Conservation (phyloP, 306 rosid species). For the Castanospermum australe region DNA sequence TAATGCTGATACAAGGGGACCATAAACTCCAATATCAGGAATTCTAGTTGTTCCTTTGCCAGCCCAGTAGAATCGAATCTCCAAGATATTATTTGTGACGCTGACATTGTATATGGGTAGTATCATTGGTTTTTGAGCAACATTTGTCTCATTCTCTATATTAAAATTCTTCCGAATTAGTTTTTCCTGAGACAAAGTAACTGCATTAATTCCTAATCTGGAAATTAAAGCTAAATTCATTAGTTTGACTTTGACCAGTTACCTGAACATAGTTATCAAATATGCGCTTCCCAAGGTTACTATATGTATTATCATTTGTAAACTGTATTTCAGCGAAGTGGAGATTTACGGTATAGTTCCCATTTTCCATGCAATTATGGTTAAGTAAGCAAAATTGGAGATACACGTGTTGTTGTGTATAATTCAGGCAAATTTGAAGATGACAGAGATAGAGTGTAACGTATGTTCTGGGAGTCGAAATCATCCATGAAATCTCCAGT, state of each 20-base stretch:
- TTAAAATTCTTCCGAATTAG: slow-evolving; percentile 51
- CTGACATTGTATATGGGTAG: slow-evolving; percentile 32
- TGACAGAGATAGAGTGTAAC: slow-evolving; percentile 30
- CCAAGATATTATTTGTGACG: slow-evolving; percentile 50
- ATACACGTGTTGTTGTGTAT: slow-evolving; percentile 54
- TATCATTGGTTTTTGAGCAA: slow-evolving; percentile 44
- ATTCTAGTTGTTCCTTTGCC: slow-evolving; percentile 48
- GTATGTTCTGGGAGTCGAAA: slow-evolving; percentile 35
- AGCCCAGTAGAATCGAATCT: slow-evolving; percentile 65
- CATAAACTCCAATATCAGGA: slow-evolving; percentile 63
- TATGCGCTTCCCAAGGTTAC: slow-evolving; percentile 58
- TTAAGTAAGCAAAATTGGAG: slow-evolving; percentile 65
- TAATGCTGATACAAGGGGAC: slow-evolving; percentile 73
- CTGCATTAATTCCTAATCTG: slow-evolving; percentile 6
- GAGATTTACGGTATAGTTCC: slow-evolving; percentile 57
- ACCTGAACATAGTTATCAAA: slow-evolving; percentile 77
- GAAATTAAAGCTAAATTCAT: slow-evolving; percentile 4
- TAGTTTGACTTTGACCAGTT: background rate
- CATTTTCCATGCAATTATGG: slow-evolving; percentile 73
- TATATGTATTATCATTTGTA: slow-evolving; percentile 48
- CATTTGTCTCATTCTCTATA: slow-evolving; percentile 45
- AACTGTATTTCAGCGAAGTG: slow-evolving; percentile 72
- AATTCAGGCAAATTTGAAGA: slow-evolving; percentile 47
- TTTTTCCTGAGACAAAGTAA: slow-evolving; percentile 46
- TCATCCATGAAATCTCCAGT: slow-evolving; percentile 63